phyloP scores from a whole-genome alignment of 768 basidiomycete genomes.

The Phallus indusiatus region DNA sequence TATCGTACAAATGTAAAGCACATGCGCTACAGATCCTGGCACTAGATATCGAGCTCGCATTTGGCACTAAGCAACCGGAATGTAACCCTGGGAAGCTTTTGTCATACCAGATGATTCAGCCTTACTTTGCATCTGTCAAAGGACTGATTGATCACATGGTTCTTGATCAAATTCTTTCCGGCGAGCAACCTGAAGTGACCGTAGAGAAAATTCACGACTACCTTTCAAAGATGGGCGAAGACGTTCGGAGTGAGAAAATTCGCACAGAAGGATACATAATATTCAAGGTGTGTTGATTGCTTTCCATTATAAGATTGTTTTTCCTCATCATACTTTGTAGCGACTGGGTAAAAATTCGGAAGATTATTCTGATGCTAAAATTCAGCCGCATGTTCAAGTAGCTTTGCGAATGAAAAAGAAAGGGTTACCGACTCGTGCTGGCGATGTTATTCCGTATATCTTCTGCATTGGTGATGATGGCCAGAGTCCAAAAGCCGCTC shows the following conservation, averaged over 20 bases:
- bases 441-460: slow-evolving; percentile 94
- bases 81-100: slow-evolving; percentile 32
- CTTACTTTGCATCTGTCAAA: slow-evolving; percentile 42
- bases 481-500: slow-evolving; percentile 58
- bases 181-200: slow-evolving; percentile 80
- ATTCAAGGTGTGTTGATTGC: slow-evolving; percentile 58
- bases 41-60: slow-evolving; percentile 59
- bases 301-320: background rate
- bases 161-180: slow-evolving; percentile 82
- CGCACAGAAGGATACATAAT: slow-evolving; percentile 93
- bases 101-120: slow-evolving; percentile 51
- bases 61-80: slow-evolving; percentile 24
- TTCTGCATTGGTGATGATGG: slow-evolving; percentile 78
- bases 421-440: slow-evolving; percentile 68
- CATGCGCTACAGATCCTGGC: slow-evolving; percentile 66
- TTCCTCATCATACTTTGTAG: slow-evolving; percentile 31
- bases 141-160: slow-evolving; percentile 67
- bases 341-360: slow-evolving; percentile 94
- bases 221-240: slow-evolving; percentile 62
- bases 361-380: slow-evolving; percentile 93
- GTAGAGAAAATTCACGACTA: slow-evolving; percentile 93
- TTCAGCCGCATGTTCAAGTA: slow-evolving; percentile 94
- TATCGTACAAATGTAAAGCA: slow-evolving; percentile 68
- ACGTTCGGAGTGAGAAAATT: slow-evolving; percentile 66
- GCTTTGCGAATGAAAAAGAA: slow-evolving; percentile 82